Conservation (phyloP, 441 rosid species). For the Isatis lusitanica region DNA sequence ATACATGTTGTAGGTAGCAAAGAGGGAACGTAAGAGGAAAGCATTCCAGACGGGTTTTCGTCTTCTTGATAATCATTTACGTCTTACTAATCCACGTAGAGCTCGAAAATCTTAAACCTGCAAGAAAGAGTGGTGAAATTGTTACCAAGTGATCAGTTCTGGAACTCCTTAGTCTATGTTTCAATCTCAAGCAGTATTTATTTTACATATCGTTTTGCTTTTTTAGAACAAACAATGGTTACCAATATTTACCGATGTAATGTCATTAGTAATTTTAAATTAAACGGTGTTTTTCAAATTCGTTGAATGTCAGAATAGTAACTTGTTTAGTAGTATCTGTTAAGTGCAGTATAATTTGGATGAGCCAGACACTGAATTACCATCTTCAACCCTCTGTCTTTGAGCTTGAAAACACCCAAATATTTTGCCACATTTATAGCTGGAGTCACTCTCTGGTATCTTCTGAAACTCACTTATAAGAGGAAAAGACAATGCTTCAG, state of each 20-base stretch:
- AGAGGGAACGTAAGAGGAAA: background rate
- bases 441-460: background rate
- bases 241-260: no score
- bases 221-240: no score
- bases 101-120: no score
- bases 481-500: background rate
- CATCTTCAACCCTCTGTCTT: conserved; percentile 38
- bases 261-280: no score
- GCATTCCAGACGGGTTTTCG: background rate
- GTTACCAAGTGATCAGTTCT: no score
- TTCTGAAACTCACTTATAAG: background rate
- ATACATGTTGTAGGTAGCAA: background rate
- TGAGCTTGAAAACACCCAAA: conserved; percentile 50
- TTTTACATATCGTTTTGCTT: no score
- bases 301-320: no score
- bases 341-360: background rate
- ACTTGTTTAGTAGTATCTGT: no score
- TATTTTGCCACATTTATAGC: conserved; percentile 41
- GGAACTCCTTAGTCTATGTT: no score
- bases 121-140: no score
- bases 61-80: background rate
- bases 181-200: no score
- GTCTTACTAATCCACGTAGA: background rate
- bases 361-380: background rate
- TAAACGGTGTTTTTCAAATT: no score